Evolutionary conservation across 768 basidiomycete species (phyloP).

Genomic region (Myochromella boudieri): DNA sequence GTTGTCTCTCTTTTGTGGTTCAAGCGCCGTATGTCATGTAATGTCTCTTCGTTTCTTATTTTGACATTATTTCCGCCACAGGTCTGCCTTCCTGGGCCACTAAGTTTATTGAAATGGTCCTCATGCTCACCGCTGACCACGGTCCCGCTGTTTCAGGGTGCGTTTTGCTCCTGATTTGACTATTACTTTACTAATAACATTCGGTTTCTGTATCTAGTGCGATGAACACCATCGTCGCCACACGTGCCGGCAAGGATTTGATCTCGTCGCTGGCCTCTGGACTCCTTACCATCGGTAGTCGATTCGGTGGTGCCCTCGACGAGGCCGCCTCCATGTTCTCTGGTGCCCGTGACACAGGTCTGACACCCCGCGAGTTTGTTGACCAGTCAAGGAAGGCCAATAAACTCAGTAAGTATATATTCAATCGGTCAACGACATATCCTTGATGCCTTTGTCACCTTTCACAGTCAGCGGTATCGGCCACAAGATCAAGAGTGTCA

Average conservation of each 20-base stretch:
- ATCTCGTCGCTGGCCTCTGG: constrained; percentile 96
- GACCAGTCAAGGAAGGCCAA: constrained; percentile 91
- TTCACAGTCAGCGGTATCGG: constrained; percentile 89
- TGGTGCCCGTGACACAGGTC: constrained; percentile 82
- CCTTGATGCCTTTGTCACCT: constrained; percentile 1
- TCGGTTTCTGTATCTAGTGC: constrained; percentile 46
- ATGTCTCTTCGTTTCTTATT: constrained; percentile 12
- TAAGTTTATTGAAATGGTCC: constrained; percentile 99
- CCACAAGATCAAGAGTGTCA: constrained; percentile 99
- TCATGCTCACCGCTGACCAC: constrained; percentile 99
- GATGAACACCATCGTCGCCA: constrained; percentile 99
- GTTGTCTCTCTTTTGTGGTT: constrained; percentile 97
- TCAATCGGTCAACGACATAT: constrained; percentile 8
- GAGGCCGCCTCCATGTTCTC: constrained; percentile 98
- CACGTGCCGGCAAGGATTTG: constrained; percentile 98
- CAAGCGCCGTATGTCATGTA: constrained; percentile 79
- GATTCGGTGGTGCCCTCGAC: constrained; percentile 98
- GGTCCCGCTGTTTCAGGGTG: constrained; percentile 92
- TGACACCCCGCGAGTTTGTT: constrained; percentile 98
- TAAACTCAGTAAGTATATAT: constrained; percentile 75
- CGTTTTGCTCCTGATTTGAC: constrained; percentile 15
- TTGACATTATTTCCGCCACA: no score
- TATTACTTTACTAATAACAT: constrained; percentile 5
- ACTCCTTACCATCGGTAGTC: constrained; percentile 95
- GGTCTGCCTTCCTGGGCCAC: constrained; percentile 87